Evolutionary conservation across 352 stramenopile genomes (phyloP).

Genomic region (Phytopythium kandeliae): DNA sequence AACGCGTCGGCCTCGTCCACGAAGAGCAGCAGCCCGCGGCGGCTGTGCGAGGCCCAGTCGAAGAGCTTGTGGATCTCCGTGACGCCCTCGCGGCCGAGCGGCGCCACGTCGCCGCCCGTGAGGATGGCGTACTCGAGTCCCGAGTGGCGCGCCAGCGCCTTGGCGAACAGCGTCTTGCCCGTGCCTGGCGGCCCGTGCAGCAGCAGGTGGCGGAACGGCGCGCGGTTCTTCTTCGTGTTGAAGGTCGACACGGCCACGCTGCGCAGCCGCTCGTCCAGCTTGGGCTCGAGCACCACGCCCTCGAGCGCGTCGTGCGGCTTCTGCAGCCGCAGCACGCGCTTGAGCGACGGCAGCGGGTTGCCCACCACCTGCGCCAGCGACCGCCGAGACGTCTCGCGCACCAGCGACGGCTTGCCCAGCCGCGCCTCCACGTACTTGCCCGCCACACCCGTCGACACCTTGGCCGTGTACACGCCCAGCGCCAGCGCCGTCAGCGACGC

Average conservation of each 20-base stretch:
- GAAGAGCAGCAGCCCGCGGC: conserved; percentile 96
- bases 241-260: conserved; percentile 96
- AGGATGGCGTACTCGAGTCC: conserved; percentile 99
- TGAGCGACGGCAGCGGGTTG: conserved; percentile 84
- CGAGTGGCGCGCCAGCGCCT: conserved; percentile 94
- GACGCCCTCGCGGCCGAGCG: conserved; percentile 95
- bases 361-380: conserved; percentile 76
- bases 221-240: conserved; percentile 98
- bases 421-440: conserved; percentile 95
- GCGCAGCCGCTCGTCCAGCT: conserved; percentile 91
- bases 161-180: conserved; percentile 99
- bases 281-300: conserved; percentile 93
- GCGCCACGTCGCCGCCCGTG: conserved; percentile 97
- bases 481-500: conserved; percentile 92
- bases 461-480: conserved; percentile 95
- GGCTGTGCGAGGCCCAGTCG: conserved; percentile 96
- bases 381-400: conserved; percentile 95
- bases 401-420: conserved; percentile 96
- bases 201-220: conserved; percentile 97
- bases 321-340: conserved; percentile 86
- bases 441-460: conserved; percentile 89
- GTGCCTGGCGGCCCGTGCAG: conserved; percentile 97
- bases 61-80: conserved; percentile 99
- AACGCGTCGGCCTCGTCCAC: conserved; percentile 99
- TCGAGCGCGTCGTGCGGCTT: conserved; percentile 92